These are phyloP conservation scores for Paramecium sonneborni DNA, from an alignment of 73 alveolate species.

Conservation along the genomic window DNA sequence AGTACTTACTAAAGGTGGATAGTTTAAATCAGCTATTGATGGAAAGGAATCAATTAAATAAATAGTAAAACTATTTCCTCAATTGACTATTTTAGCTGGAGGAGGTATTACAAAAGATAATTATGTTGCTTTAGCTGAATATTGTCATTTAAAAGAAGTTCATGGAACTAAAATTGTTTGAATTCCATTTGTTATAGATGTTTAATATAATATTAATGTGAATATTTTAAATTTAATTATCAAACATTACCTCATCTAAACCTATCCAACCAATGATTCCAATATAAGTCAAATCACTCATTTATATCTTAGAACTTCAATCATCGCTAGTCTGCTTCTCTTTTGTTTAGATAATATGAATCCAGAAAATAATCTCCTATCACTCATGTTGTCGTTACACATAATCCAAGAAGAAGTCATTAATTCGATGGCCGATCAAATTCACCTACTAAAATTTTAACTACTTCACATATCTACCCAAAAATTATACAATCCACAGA, in stretches of 20 bases:
- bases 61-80: conserved; percentile 42
- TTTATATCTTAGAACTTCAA: neutral
- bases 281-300: neutral
- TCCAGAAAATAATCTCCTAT: conserved; percentile 8
- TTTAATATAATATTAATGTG: neutral
- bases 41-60: conserved; percentile 74
- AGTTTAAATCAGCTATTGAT: conserved; percentile 71
- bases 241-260: conserved; percentile 15
- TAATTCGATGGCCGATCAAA: neutral
- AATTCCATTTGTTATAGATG: neutral
- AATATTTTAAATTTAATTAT: neutral
- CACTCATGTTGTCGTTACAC: neutral
- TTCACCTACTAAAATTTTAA: neutral
- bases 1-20: conserved; percentile 79
- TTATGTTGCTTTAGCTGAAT: neutral
- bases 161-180: conserved; percentile 71
- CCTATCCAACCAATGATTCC: neutral
- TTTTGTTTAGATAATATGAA: neutral
- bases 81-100: conserved; percentile 70
- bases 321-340: conserved; percentile 1
- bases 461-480: neutral
- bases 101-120: conserved; percentile 68
- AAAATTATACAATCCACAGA: neutral
- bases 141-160: conserved; percentile 65
- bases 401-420: neutral